phyloP scores from a whole-genome alignment of 805 yeast species.

The Zygosaccharomyces bailii region DNA sequence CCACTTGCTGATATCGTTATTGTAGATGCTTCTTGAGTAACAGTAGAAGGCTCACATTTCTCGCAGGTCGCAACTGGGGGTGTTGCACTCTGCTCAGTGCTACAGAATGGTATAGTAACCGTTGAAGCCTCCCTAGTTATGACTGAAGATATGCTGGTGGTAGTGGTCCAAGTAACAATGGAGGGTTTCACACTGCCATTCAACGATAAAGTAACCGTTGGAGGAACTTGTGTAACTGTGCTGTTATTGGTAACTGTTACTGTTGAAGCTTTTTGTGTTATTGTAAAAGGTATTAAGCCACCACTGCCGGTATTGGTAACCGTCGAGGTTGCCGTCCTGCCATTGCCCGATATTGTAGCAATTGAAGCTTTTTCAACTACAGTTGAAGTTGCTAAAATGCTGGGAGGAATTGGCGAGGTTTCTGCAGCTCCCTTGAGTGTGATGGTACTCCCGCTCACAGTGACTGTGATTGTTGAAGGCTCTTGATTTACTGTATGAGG shows the following conservation, averaged over 20 bases:
- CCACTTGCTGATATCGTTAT: not conserved
- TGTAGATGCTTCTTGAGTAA: not conserved
- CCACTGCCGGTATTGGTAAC: not conserved
- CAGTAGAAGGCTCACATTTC: not conserved
- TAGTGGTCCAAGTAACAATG: not conserved
- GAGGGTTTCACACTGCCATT: not conserved
- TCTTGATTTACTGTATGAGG: too few species aligned
- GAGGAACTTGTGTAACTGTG: not conserved
- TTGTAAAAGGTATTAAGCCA: not conserved
- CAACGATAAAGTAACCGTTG: not conserved
- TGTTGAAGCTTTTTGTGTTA: not conserved
- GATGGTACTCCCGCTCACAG: too few species aligned
- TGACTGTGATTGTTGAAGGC: too few species aligned
- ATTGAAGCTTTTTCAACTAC: not conserved
- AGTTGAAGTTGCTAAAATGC: too few species aligned
- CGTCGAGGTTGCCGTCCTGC: not conserved
- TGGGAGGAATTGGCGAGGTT: too few species aligned
- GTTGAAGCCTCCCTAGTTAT: not conserved
- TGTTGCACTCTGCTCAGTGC: not conserved
- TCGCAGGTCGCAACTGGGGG: not conserved
- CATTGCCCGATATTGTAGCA: not conserved
- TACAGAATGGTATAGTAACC: not conserved
- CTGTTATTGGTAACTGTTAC: not conserved
- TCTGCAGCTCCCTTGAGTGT: too few species aligned
- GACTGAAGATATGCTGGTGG: not conserved